These are phyloP conservation scores for Camellia granthamiana DNA, from an alignment of 148 eudicot species.

Conservation along the genomic window DNA sequence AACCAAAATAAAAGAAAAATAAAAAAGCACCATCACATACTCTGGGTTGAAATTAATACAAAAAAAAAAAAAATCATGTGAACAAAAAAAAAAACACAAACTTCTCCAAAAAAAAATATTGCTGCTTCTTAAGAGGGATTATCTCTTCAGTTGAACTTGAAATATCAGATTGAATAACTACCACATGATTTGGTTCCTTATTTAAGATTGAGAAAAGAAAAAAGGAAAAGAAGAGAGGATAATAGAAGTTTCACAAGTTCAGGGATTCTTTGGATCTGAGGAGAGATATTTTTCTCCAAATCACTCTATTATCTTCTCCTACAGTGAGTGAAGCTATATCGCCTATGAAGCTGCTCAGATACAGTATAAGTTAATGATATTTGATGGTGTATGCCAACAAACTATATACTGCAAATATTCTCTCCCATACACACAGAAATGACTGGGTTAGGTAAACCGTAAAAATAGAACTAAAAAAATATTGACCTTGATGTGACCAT, in stretches of 20 bases:
- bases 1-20: too few relatives aligned
- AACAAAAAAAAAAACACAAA: too few relatives aligned
- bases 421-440: neutral
- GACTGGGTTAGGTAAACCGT: neutral
- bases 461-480: conserved; percentile 7
- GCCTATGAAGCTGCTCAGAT: neutral
- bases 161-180: neutral
- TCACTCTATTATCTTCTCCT: neutral
- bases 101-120: neutral
- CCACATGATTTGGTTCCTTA: neutral
- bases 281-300: neutral
- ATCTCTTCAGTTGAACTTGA: neutral
- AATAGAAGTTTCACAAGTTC: neutral
- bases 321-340: too few relatives aligned
- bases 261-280: neutral
- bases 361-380: neutral
- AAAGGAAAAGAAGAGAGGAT: neutral
- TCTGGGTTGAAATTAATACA: too few relatives aligned
- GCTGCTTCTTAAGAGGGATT: neutral
- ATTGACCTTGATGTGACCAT: conserved; percentile 98
- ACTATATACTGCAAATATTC: neutral
- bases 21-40: too few relatives aligned
- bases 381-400: neutral
- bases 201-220: neutral
- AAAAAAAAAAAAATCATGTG: too few relatives aligned